Percentiles rank a stretch among this genome's conserved stretches.
phyloP scores from a whole-genome alignment of 2,329 filamentous ascomycete species.

The Dactylellina cionopaga region DNA sequence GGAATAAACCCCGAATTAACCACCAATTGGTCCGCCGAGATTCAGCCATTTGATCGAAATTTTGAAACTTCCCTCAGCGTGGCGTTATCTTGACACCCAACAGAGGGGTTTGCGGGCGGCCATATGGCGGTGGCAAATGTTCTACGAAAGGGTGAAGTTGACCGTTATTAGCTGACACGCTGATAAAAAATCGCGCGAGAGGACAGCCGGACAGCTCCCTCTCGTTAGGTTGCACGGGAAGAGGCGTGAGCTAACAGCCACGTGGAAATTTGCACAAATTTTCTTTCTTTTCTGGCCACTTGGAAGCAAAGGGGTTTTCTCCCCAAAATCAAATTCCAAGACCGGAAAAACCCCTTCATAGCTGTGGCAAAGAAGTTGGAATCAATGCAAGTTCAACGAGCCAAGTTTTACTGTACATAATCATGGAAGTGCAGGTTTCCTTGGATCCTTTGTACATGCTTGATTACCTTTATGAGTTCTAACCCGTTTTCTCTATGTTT shows the following conservation, averaged over 20 bases:
- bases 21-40: slow-evolving; percentile 17
- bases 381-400: background rate
- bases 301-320: slow-evolving; percentile 17
- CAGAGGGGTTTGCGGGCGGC: slow-evolving; percentile 15
- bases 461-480: no score
- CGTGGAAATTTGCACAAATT: slow-evolving; percentile 50
- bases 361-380: slow-evolving; percentile 27
- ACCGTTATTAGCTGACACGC: slow-evolving; percentile 33
- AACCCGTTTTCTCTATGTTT: background rate
- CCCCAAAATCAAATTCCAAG: background rate
- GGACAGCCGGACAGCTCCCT: background rate
- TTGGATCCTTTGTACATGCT: no score
- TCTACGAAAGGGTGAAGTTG: slow-evolving; percentile 10
- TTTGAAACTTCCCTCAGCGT: slow-evolving; percentile 21
- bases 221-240: slow-evolving; percentile 26
- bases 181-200: slow-evolving; percentile 5
- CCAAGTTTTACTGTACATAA: no score
- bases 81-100: slow-evolving; percentile 37
- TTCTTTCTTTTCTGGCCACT: background rate
- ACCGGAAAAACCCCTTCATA: slow-evolving; percentile 10
- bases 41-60: slow-evolving; percentile 8
- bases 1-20: background rate
- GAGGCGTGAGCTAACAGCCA: slow-evolving; percentile 49
- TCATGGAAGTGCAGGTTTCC: no score
- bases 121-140: slow-evolving; percentile 52